These are phyloP conservation scores for Aspergillus biplanus DNA, from an alignment of 495 filamentous ascomycete species.

Conservation along the genomic window DNA sequence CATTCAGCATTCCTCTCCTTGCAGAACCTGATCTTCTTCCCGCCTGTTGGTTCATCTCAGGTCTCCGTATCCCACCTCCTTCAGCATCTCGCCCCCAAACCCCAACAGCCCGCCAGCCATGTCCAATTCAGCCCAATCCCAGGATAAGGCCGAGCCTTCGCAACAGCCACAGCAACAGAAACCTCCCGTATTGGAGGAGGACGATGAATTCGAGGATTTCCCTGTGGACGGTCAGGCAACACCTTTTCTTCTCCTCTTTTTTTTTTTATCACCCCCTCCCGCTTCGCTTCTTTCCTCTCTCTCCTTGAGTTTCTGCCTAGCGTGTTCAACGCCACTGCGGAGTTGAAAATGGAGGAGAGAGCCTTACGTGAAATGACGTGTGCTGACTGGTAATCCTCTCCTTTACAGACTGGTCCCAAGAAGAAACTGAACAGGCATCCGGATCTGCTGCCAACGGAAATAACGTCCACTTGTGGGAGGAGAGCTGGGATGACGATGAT, in stretches of 20 bases:
- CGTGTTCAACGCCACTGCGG: neutral
- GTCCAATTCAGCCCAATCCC: conserved; percentile 45
- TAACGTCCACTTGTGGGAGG: conserved; percentile 93
- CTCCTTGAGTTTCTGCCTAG: neutral
- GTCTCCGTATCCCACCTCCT: neutral
- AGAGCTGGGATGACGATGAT: conserved; percentile 99
- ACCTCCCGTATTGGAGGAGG: conserved; percentile 81
- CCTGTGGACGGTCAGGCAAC: conserved; percentile 79
- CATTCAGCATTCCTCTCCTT: neutral
- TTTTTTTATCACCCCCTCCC: conserved; percentile 3
- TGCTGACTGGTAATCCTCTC: conserved; percentile 7
- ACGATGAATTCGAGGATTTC: conserved; percentile 99
- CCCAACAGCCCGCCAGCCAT: conserved; percentile 32
- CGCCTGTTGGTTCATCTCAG: neutral
- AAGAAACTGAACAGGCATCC: conserved; percentile 78
- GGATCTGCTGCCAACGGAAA: conserved; percentile 47
- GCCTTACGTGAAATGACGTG: neutral
- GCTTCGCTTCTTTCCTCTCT: neutral
- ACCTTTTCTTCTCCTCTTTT: neutral
- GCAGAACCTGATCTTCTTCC: neutral
- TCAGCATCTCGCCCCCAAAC: neutral
- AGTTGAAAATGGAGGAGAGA: neutral
- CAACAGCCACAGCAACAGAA: conserved; percentile 57
- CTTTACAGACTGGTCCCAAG: conserved; percentile 79
- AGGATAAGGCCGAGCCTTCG: conserved; percentile 41